Percentiles rank a stretch among this genome's conserved stretches.
Evolutionary conservation across 208 protist genomes (phyloP).

Genomic region (Trypanosoma caninum): DNA sequence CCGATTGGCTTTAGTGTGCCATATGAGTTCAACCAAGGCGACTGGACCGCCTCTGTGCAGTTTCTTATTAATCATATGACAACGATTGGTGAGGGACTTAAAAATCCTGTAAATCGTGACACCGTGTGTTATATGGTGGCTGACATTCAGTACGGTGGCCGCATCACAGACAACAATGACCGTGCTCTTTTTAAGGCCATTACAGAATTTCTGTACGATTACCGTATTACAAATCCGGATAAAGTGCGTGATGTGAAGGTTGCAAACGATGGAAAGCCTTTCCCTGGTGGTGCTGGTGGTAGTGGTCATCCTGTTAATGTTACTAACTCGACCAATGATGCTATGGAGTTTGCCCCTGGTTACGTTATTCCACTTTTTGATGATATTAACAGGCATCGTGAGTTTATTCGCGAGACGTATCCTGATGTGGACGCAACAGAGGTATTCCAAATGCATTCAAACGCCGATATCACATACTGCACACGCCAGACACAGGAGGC

Average conservation of each 20-base stretch:
- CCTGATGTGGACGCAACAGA: conserved; percentile 95
- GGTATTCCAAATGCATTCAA: conserved; percentile 97
- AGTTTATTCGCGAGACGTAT: conserved; percentile 94
- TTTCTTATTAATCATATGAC: conserved; percentile 98
- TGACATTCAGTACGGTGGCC: conserved; percentile 99
- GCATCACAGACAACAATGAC: conserved; percentile 99
- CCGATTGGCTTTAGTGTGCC: conserved; percentile 98
- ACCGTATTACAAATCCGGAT: conserved; percentile 89
- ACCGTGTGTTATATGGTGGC: conserved; percentile 97
- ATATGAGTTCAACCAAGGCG: conserved; percentile 99
- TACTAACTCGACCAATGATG: conserved; percentile 19
- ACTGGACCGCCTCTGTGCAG: conserved; percentile 94
- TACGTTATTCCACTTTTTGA: conserved; percentile 92
- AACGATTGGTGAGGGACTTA: conserved; percentile 93
- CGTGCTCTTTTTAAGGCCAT: conserved; percentile 97
- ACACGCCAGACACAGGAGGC: conserved; percentile 90
- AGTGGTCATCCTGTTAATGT: not conserved
- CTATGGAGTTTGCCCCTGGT: conserved; percentile 80
- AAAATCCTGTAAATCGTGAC: conserved; percentile 91
- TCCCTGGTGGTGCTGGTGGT: not conserved
- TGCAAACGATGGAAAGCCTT: conserved; percentile 2
- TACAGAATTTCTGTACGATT: conserved; percentile 93
- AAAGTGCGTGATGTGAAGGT: conserved; percentile 75
- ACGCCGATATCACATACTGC: conserved; percentile 96
- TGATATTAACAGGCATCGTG: conserved; percentile 91